These are phyloP conservation scores for Termitomyces sp. DNA, from an alignment of 768 basidiomycete species.

Conservation along the genomic window DNA sequence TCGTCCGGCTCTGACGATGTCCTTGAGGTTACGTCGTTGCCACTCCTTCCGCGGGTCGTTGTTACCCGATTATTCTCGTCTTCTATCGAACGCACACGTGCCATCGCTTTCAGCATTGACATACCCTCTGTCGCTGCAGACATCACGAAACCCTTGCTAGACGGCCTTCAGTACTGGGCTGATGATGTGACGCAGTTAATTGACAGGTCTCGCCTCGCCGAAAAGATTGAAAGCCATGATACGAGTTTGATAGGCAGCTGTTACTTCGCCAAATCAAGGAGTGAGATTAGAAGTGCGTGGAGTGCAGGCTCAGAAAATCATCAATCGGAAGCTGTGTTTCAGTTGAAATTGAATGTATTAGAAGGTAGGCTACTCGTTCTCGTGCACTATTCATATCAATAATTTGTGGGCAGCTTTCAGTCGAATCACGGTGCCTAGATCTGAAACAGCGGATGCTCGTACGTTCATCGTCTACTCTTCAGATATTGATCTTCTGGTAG, in stretches of 20 bases:
- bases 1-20: conserved; percentile 14
- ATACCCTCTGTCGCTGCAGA: conserved; percentile 62
- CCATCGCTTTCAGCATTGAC: conserved; percentile 26
- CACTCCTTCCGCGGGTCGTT: conserved; percentile 29
- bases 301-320: conserved; percentile 19
- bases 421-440: conserved; percentile 46
- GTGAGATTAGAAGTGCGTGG: conserved; percentile 33
- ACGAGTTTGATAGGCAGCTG: conserved; percentile 74
- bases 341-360: conserved; percentile 36
- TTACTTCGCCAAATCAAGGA: conserved; percentile 59
- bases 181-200: conserved; percentile 80
- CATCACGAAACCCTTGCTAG: conserved; percentile 59
- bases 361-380: conserved; percentile 31
- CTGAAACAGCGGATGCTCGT: conserved; percentile 19
- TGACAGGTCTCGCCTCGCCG: conserved; percentile 32
- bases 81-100: conserved; percentile 10
- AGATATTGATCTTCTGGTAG: conserved; percentile 57
- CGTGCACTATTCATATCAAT: neutral
- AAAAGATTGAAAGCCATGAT: conserved; percentile 40
- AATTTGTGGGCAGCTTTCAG: conserved; percentile 23
- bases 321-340: conserved; percentile 41
- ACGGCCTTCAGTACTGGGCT: conserved; percentile 80
- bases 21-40: conserved; percentile 7
- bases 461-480: conserved; percentile 57
- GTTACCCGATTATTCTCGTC: conserved; percentile 21